These are phyloP conservation scores for Ordospora pajunii DNA, from an alignment of 371 early-diverging fungal genomes.

Conservation along the genomic window DNA sequence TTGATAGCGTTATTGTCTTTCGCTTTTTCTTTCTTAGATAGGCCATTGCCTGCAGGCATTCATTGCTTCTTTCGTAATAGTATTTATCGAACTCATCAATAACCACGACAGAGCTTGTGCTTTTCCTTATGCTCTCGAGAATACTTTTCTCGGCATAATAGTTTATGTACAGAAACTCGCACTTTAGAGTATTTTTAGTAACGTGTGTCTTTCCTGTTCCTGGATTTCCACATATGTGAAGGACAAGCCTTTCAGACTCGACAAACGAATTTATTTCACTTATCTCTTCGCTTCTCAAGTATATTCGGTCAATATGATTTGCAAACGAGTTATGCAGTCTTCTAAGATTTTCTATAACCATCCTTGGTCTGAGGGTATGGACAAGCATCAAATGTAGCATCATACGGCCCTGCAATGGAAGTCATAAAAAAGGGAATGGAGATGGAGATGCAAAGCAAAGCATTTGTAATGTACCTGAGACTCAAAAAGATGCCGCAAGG, in stretches of 20 bases:
- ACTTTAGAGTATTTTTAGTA: background rate
- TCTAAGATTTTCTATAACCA: background rate
- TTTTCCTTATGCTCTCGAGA: background rate
- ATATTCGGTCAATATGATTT: background rate
- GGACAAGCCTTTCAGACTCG: background rate
- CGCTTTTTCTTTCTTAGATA: conserved; percentile 2
- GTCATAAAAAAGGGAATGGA: background rate
- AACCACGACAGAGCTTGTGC: conserved; percentile 16
- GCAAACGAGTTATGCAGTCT: conserved; percentile 10
- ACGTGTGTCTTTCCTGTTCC: conserved; percentile 54
- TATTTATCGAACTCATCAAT: conserved; percentile 58
- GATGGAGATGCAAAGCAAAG: background rate
- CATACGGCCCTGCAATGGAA: background rate
- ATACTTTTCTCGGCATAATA: conserved; percentile 24
- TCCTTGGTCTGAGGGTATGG: background rate
- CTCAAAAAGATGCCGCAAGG: background rate
- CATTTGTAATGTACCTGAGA: background rate
- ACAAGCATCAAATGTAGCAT: background rate
- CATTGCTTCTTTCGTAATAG: conserved; percentile 32
- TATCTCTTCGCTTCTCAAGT: conserved; percentile 36
- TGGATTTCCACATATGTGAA: conserved; percentile 55
- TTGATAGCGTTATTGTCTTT: conserved; percentile 52
- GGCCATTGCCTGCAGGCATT: conserved; percentile 11
- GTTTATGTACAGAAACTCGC: conserved; percentile 35
- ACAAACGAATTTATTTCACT: conserved; percentile 46